Evolutionary conservation across 805 yeast genomes (phyloP), one percentile per base, ranked within the genome.

Genomic region (Metschnikowia peoriensis): DNA sequence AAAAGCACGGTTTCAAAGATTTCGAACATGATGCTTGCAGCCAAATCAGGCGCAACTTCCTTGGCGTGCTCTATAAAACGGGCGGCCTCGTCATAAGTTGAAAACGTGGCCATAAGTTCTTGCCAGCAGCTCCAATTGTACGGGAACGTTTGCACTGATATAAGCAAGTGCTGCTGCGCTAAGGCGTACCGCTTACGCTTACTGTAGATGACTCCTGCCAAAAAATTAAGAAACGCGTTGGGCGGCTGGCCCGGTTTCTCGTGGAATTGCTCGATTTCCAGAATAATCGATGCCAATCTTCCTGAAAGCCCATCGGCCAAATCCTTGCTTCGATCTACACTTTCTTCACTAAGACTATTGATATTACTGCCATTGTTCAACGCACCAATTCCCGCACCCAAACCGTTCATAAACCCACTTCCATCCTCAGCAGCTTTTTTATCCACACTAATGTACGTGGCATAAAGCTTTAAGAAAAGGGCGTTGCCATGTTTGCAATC

Each of bases 71-170:
- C 63, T 41, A 76, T 56, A 55, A 78, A 62, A 49, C 61, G 59
- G 45, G 72, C 52, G 0, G 89, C 86, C 50, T 87, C 88, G 54
- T 85, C 87, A 50, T 83, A 76, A 32, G 82, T 78, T 7, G 80
- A 68, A 29, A 89, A 69, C 49, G 89, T 82, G 4, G 82, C 72
- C 11, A 83, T 71, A 39, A 94, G 73, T 64, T 93, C 97, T 52
- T 79, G 77, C 97, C 97, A 94, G 53, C 94, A 87, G 50, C 92
- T 81, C 99, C 99, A 94, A 66, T 93, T 93, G 66, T 78, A 88
- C 0, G 97, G 96, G 60, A 85, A 90, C 29, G 77, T 47, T 27
- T 78, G 72, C 12, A 93, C 64, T 1, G 97, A 86, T 44, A 76
- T 76, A 32, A 83, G 73, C 34, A 92, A 76, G 43, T 73, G 72